Conservation (phyloP, 495 filamentous ascomycete genomes). For the Hyphodiscus hymeniophilus region DNA sequence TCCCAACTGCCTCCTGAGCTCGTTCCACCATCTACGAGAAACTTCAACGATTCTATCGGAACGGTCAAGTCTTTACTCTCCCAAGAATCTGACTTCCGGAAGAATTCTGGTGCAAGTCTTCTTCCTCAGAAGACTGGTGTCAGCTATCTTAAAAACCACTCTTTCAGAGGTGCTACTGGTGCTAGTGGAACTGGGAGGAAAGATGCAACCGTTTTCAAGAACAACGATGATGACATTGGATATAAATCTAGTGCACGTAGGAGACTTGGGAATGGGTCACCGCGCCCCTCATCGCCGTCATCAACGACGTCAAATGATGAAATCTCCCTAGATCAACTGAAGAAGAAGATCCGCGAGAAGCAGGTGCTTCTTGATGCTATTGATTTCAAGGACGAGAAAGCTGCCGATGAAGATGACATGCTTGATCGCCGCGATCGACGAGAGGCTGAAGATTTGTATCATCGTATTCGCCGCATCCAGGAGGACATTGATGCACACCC, state of each 20-base stretch:
- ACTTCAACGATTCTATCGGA: conserved; percentile 84
- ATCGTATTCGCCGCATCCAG: conserved; percentile 85
- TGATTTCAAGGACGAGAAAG: conserved; percentile 91
- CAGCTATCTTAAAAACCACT: conserved; percentile 92
- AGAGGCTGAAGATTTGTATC: conserved; percentile 90
- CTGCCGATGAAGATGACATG: conserved; percentile 82
- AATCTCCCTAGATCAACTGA: conserved; percentile 74
- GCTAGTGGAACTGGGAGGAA: conserved; percentile 50
- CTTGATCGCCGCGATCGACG: conserved; percentile 84
- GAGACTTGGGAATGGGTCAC: conserved; percentile 68
- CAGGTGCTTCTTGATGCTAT: conserved; percentile 94
- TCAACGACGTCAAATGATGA: conserved; percentile 70
- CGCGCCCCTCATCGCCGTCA: conserved; percentile 63
- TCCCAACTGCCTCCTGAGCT: conserved; percentile 86
- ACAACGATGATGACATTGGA: conserved; percentile 83
- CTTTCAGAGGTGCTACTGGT: conserved; percentile 59
- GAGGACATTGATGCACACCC: conserved; percentile 95
- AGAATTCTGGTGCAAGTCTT: conserved; percentile 74
- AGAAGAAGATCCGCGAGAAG: conserved; percentile 90
- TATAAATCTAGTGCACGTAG: conserved; percentile 93
- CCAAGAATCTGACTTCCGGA: conserved; percentile 78
- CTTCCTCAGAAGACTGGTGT: conserved; percentile 96
- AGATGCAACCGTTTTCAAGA: conserved; percentile 94
- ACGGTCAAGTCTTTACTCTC: conserved; percentile 88
- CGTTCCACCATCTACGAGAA: conserved; percentile 90